Conservation (phyloP, 2,329 filamentous ascomycete genomes). For the Phyllachora maydis region DNA sequence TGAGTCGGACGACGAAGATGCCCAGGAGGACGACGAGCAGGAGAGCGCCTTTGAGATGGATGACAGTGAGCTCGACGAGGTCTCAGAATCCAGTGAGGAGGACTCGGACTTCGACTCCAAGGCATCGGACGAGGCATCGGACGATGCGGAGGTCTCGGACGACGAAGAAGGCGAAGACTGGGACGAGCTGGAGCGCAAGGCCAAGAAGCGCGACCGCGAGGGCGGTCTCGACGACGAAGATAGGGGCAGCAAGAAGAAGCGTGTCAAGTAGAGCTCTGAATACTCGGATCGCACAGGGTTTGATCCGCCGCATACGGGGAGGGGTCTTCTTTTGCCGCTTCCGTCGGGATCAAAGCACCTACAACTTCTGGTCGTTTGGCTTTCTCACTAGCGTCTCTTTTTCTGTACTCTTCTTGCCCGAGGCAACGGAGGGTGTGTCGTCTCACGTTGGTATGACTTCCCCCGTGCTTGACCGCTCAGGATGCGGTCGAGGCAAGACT, state of each 20-base stretch:
- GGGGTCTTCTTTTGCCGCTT: too few relatives aligned
- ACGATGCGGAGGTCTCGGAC: constrained; percentile 52
- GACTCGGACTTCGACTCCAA: constrained; percentile 90
- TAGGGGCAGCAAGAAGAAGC: constrained; percentile 49
- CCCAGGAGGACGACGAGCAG: constrained; percentile 61
- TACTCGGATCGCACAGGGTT: too few relatives aligned
- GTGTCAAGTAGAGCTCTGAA: too few relatives aligned
- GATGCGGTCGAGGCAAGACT: too few relatives aligned
- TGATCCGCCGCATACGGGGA: too few relatives aligned
- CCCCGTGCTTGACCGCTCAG: too few relatives aligned
- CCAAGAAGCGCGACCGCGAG: constrained; percentile 62
- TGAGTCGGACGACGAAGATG: constrained; percentile 71
- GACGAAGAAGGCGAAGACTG: constrained; percentile 74
- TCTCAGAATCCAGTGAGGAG: constrained; percentile 55
- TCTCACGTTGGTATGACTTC: too few relatives aligned
- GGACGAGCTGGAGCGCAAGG: constrained; percentile 88
- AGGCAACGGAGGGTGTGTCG: too few relatives aligned
- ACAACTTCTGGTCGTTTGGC: too few relatives aligned
- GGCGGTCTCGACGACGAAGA: constrained; percentile 55
- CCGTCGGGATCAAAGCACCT: too few relatives aligned
- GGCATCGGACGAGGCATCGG: constrained; percentile 61
- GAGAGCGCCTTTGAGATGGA: constrained; percentile 85
- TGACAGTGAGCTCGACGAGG: constrained; percentile 71
- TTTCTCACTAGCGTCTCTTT: too few relatives aligned
- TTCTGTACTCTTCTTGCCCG: too few relatives aligned